phyloP scores from a whole-genome alignment of 2,329 filamentous ascomycete species.

The Aspergillus sp. region DNA sequence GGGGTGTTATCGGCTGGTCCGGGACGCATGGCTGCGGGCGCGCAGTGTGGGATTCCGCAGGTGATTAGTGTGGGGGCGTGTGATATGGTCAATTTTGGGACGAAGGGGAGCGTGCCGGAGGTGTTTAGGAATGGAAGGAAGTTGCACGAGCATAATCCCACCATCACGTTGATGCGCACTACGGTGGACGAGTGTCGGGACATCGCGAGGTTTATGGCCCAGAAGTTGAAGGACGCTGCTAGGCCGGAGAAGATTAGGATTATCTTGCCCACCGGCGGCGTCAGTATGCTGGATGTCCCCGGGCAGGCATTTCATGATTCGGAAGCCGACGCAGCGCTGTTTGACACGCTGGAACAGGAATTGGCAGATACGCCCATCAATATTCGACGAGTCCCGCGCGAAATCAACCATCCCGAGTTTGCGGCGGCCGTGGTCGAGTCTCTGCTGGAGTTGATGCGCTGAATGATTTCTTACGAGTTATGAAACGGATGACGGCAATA shows the following conservation, averaged over 20 bases:
- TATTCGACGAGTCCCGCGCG: conserved; percentile 40
- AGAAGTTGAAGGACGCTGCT: conserved; percentile 42
- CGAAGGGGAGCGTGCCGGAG: conserved; percentile 47
- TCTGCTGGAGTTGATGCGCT: conserved; percentile 11
- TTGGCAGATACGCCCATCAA: conserved; percentile 43
- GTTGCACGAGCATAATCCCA: conserved; percentile 58
- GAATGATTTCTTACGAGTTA: not conserved
- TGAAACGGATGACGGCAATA: not conserved
- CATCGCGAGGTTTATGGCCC: conserved; percentile 50
- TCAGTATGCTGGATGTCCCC: conserved; percentile 53
- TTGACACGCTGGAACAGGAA: conserved; percentile 41
- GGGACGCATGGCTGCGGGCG: conserved; percentile 50
- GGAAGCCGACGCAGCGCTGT: conserved; percentile 42
- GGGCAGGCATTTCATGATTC: conserved; percentile 47
- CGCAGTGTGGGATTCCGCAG: conserved; percentile 50
- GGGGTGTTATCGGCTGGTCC: conserved; percentile 55
- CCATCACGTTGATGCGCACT: conserved; percentile 59
- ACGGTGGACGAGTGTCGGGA: conserved; percentile 47
- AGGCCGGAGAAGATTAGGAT: conserved; percentile 43
- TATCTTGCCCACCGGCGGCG: conserved; percentile 51
- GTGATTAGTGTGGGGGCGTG: conserved; percentile 48
- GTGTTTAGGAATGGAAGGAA: conserved; percentile 35
- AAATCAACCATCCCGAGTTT: conserved; percentile 26
- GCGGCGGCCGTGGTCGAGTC: conserved; percentile 17
- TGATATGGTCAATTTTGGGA: conserved; percentile 60